Evolutionary conservation across 306 rosid species (phyloP), one percentile per base, ranked within the genome.

Genomic region (Rosa multiflora): DNA sequence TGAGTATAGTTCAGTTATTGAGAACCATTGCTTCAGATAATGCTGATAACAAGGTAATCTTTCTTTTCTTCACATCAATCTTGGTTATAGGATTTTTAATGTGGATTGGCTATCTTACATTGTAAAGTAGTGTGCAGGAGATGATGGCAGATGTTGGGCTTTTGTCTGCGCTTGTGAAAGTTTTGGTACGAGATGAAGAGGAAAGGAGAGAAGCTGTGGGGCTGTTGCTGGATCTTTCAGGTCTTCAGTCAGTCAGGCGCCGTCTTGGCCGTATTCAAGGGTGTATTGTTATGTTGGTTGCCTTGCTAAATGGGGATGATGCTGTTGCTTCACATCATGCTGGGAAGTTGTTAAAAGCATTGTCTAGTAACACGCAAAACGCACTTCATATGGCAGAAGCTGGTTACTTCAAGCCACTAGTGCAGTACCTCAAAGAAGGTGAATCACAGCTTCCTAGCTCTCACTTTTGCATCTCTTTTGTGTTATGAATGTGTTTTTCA

Each of bases 341-440:
- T 0, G 86, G 90, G 56, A 88, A 88, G 85, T 81, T 94, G 81
- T 83, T 94, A 88, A 81, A 87, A 83, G 81, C 85, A 48, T 82
- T 94, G 82, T 90, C 98, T 6, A 80, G 90, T 73, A 94, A 86
- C 82, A 85, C 90, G 70, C 98, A 94, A 81, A 92, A 94, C 69
- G 97, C 95, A 44, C 97, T 94, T 83, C 90, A 90, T 81, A 94
- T 94, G 97, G 97, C 98, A 0, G 98, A 94, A 82, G 98, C 98
- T 4, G 97, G 97, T 58, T 92, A 92, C 87, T 94, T 92, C 75
- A 82, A 79, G 87, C 97, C 98, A 26, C 76, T 94, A 47, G 97
- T 94, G 78, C 85, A 85, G 68, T 88, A 80, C 88, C 89, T 94
- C 51, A 86, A 88, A 64, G 93, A 90, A 90, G 98, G 98, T 92